Evolutionary conservation across 805 yeast species (phyloP).

Genomic region (Scheffersomyces stipitis): DNA sequence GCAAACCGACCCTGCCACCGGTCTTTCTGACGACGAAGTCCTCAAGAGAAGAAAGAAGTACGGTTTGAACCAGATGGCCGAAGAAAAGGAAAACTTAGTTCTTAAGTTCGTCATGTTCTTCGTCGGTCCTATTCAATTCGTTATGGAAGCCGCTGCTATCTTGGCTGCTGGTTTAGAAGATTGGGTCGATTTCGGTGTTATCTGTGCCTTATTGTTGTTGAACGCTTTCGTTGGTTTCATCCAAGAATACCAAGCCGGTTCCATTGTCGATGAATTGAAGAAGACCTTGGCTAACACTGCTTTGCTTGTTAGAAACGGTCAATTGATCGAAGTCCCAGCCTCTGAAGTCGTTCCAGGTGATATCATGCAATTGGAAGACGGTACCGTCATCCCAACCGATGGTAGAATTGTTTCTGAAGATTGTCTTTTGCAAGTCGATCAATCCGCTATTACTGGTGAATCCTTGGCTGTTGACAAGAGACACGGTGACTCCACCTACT

Average conservation of each 20-base stretch:
- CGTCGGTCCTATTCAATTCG: conserved; percentile 95
- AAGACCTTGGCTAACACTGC: conserved; percentile 93
- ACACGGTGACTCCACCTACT: conserved; percentile 82
- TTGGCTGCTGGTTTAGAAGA: conserved; percentile 95
- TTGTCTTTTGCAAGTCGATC: conserved; percentile 87
- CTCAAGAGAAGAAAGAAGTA: conserved; percentile 82
- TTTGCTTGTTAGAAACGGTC: conserved; percentile 79
- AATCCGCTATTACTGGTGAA: conserved; percentile 97
- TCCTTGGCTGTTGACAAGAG: conserved; percentile 93
- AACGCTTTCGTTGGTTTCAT: conserved; percentile 95
- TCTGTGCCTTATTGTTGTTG: conserved; percentile 79
- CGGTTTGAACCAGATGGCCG: conserved; percentile 89
- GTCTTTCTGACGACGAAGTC: conserved; percentile 79
- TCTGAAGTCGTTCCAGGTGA: conserved; percentile 95
- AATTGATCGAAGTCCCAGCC: conserved; percentile 70
- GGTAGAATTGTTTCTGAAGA: conserved; percentile 87
- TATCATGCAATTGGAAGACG: conserved; percentile 87
- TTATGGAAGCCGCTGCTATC: conserved; percentile 95
- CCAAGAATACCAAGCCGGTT: conserved; percentile 98
- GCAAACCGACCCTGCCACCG: conserved; percentile 76
- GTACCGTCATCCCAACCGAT: conserved; percentile 90
- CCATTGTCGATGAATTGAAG: conserved; percentile 94
- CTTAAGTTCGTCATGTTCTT: conserved; percentile 84
- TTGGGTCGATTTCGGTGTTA: conserved; percentile 99
- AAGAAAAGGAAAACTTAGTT: conserved; percentile 77